Evolutionary conservation across 148 eudicot genomes (phyloP).

Genomic region (Nepenthes gracilis): DNA sequence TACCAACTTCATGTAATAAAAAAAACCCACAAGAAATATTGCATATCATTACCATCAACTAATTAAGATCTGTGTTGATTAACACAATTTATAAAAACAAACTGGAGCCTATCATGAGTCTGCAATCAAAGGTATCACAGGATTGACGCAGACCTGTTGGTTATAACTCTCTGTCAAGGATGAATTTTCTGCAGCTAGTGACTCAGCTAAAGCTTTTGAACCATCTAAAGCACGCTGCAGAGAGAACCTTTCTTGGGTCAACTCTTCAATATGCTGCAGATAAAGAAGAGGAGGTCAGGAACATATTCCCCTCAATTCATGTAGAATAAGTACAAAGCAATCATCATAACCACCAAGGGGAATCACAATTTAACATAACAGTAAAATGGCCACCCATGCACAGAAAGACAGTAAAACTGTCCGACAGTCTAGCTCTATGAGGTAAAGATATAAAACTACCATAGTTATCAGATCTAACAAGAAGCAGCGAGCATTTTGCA

Average conservation of each 20-base stretch:
- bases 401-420: neutral
- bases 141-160: slow-evolving; percentile 57
- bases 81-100: neutral
- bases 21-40: too few species aligned
- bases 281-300: slow-evolving; percentile 7
- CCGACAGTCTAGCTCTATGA: neutral
- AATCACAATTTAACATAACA: neutral
- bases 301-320: neutral
- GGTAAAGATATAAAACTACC: neutral
- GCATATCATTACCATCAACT: too few species aligned
- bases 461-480: too few species aligned
- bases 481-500: too few species aligned
- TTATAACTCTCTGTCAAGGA: slow-evolving; percentile 88
- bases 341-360: neutral
- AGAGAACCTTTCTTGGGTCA: slow-evolving; percentile 92
- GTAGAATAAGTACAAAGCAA: neutral
- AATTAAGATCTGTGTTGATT: neutral
- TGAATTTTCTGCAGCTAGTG: slow-evolving; percentile 89
- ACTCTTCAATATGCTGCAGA: slow-evolving; percentile 92
- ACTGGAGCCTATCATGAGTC: neutral
- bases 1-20: too few species aligned
- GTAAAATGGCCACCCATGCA: neutral
- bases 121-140: neutral
- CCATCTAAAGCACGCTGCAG: slow-evolving; percentile 94
- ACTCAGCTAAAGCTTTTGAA: slow-evolving; percentile 74